These are phyloP conservation scores for Plasmodium berghei DNA, from an alignment of 169 alveolate species.

Conservation along the genomic window DNA sequence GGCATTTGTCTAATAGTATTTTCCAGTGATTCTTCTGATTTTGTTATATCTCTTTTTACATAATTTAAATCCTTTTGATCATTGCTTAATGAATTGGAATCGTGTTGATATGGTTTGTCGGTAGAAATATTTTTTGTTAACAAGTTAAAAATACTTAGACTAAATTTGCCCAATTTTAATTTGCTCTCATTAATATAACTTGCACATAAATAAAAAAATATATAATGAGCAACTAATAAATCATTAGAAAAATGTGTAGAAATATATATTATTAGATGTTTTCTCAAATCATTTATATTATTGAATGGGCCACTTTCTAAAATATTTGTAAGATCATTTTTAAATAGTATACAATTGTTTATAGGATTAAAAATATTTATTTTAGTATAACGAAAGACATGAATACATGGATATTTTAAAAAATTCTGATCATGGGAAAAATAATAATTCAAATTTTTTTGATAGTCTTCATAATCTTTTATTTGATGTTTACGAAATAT, in stretches of 20 bases:
- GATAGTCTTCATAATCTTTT: conserved; percentile 44
- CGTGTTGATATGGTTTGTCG: no score
- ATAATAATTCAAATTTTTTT: conserved; percentile 55
- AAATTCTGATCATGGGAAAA: conserved; percentile 68
- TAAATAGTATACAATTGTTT: conserved; percentile 55
- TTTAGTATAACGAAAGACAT: conserved; percentile 57
- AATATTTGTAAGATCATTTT: conserved; percentile 45
- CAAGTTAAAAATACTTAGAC: conserved; percentile 46
- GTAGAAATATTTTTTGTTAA: neutral
- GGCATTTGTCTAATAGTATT: neutral
- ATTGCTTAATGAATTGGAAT: neutral
- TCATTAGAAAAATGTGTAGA: conserved; percentile 47
- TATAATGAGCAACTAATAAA: conserved; percentile 50
- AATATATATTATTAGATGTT: conserved; percentile 34
- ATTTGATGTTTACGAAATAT: conserved; percentile 73
- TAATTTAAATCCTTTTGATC: neutral
- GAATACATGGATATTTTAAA: conserved; percentile 71
- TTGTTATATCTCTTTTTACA: neutral
- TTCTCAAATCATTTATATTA: conserved; percentile 30
- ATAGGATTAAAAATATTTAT: conserved; percentile 61
- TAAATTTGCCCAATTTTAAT: conserved; percentile 53
- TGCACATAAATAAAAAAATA: conserved; percentile 70
- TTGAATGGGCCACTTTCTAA: conserved; percentile 50
- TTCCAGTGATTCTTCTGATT: neutral
- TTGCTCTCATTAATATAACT: conserved; percentile 63